Evolutionary conservation across 345 rosid genomes (phyloP).

Genomic region (Melaleuca quinquenervia): DNA sequence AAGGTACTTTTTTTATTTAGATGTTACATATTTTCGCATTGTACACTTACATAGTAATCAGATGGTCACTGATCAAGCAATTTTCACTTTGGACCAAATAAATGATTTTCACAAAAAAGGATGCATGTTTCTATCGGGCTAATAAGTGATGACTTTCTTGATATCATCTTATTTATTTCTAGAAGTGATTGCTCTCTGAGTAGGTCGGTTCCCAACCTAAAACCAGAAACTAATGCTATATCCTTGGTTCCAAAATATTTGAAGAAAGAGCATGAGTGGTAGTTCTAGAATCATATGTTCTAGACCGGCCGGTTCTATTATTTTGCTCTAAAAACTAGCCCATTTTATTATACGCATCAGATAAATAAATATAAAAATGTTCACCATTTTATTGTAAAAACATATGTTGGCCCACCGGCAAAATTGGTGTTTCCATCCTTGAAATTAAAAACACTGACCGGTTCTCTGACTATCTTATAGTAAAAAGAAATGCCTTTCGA

Average conservation of each 20-base stretch:
- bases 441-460: background rate
- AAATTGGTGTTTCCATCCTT: background rate
- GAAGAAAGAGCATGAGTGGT: background rate
- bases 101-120: background rate
- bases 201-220: background rate
- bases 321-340: background rate
- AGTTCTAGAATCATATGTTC: accelerated
- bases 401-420: background rate
- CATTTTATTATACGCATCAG: background rate
- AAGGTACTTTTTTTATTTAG: background rate
- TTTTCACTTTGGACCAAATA: background rate
- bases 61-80: background rate
- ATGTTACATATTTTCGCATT: background rate
- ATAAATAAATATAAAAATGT: background rate
- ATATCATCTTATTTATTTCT: background rate
- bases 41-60: background rate
- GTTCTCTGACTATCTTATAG: background rate
- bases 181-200: background rate
- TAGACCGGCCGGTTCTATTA: background rate
- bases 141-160: background rate
- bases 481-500: too few relatives aligned
- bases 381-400: background rate
- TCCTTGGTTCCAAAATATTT: background rate
- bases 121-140: background rate
- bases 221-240: background rate